Evolutionary conservation across 805 yeast species (phyloP).

Genomic region (Ogataea glucozyma): DNA sequence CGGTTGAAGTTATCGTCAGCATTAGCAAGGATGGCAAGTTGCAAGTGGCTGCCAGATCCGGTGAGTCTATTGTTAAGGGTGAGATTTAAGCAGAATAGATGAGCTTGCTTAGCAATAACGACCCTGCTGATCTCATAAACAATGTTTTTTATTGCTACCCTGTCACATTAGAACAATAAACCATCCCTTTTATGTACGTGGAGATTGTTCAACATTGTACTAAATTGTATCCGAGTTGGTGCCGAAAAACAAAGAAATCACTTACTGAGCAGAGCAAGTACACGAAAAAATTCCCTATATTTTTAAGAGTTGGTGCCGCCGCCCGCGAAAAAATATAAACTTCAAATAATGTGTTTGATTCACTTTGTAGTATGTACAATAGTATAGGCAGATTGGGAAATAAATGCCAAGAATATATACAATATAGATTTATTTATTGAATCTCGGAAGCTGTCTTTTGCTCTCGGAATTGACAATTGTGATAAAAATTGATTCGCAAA

Average conservation of each 20-base stretch:
- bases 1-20: conserved; percentile 69
- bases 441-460: conserved; percentile 1
- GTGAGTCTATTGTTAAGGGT: conserved; percentile 51
- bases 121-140: too few relatives aligned
- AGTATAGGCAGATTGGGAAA: not conserved
- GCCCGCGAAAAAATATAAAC: conserved; percentile 6
- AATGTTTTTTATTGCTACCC: too few relatives aligned
- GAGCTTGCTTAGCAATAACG: not conserved
- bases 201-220: not conserved
- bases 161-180: conserved; percentile 5
- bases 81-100: conserved; percentile 35
- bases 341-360: too few relatives aligned
- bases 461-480: not conserved
- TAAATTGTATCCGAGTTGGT: not conserved
- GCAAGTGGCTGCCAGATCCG: conserved; percentile 62
- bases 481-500: not conserved
- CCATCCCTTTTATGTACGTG: not conserved
- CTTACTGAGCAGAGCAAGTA: not conserved
- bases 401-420: conserved; percentile 3
- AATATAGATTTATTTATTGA: too few relatives aligned
- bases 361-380: not conserved
- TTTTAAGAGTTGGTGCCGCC: not conserved
- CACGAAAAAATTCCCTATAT: not conserved
- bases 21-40: conserved; percentile 65
- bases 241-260: not conserved